Evolutionary conservation across 129 eudicot species (phyloP).

Genomic region (Apium graveolens): DNA sequence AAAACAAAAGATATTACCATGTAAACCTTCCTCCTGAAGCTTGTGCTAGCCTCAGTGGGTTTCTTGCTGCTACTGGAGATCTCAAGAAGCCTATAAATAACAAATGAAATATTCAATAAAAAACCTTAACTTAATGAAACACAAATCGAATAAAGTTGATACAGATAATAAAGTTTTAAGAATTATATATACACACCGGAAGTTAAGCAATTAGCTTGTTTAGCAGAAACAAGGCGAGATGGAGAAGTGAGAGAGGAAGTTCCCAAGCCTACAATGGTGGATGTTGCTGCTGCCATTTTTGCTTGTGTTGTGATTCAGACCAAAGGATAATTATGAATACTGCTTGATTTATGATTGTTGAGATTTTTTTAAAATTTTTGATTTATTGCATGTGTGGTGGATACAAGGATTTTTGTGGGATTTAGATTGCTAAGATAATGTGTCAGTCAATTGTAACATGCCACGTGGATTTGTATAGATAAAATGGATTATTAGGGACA

Average conservation of each 20-base stretch:
- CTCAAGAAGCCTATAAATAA: slow-evolving; percentile 50
- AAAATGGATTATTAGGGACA: slow-evolving; percentile 19
- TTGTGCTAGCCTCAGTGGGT: slow-evolving; percentile 53
- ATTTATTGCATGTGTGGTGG: slow-evolving; percentile 32
- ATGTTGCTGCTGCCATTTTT: slow-evolving; percentile 63
- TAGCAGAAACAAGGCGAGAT: slow-evolving; percentile 29
- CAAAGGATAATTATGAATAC: background rate
- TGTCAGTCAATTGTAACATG: slow-evolving; percentile 39
- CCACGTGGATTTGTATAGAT: slow-evolving; percentile 67
- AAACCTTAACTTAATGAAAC: background rate
- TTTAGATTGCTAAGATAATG: slow-evolving; percentile 46
- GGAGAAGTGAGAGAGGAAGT: slow-evolving; percentile 52
- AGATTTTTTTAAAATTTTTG: background rate
- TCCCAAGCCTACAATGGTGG: slow-evolving; percentile 73
- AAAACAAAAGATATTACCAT: slow-evolving; percentile 35
- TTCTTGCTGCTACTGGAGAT: slow-evolving; percentile 40
- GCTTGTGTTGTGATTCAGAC: background rate
- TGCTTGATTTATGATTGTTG: background rate
- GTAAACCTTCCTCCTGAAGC: slow-evolving; percentile 60
- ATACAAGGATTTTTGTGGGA: slow-evolving; percentile 13
- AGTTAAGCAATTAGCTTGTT: slow-evolving; percentile 27
- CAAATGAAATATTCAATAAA: background rate
- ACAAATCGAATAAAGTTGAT: too few species aligned
- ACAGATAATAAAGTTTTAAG: background rate
- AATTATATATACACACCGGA: slow-evolving; percentile 27